Evolutionary conservation across 1,139 yeast genomes (phyloP).

Genomic region (Scheffersomyces insectosa): DNA sequence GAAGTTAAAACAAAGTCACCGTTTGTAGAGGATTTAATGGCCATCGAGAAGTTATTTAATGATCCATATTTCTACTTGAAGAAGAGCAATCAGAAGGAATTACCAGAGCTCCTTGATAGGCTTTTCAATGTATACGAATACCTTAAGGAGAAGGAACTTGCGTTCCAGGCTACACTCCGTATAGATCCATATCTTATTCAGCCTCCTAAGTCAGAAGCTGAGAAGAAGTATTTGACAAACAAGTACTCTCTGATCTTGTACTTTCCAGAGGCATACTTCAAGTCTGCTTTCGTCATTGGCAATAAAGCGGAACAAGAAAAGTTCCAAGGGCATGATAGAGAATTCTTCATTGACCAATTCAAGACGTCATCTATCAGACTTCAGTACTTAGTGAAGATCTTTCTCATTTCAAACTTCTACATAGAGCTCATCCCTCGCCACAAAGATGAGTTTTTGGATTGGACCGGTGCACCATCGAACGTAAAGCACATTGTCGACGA

Average conservation of each 20-base stretch:
- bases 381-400: slow-evolving; percentile 34
- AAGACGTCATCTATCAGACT: slow-evolving; percentile 30
- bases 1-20: slow-evolving; percentile 25
- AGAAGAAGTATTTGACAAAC: slow-evolving; percentile 17
- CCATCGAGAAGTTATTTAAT: slow-evolving; percentile 31
- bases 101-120: slow-evolving; percentile 23
- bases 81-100: slow-evolving; percentile 20
- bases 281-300: slow-evolving; percentile 27
- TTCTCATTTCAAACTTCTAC: slow-evolving; percentile 30
- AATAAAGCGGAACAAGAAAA: slow-evolving; percentile 14
- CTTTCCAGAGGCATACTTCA: slow-evolving; percentile 42
- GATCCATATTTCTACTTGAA: slow-evolving; percentile 39
- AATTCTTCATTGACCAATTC: slow-evolving; percentile 26
- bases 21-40: slow-evolving; percentile 36
- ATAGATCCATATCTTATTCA: slow-evolving; percentile 20
- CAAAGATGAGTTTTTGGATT: slow-evolving; percentile 25
- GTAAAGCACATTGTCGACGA: slow-evolving; percentile 43
- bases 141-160: slow-evolving; percentile 33
- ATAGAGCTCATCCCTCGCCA: slow-evolving; percentile 26
- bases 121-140: slow-evolving; percentile 27
- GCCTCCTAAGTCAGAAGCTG: slow-evolving; percentile 16
- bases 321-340: slow-evolving; percentile 26
- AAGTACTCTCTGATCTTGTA: slow-evolving; percentile 25
- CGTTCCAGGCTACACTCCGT: slow-evolving; percentile 15
- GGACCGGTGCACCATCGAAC: slow-evolving; percentile 24